phyloP scores from a whole-genome alignment of 495 filamentous ascomycete genomes.

The Podospora bellae-mahoneyi region DNA sequence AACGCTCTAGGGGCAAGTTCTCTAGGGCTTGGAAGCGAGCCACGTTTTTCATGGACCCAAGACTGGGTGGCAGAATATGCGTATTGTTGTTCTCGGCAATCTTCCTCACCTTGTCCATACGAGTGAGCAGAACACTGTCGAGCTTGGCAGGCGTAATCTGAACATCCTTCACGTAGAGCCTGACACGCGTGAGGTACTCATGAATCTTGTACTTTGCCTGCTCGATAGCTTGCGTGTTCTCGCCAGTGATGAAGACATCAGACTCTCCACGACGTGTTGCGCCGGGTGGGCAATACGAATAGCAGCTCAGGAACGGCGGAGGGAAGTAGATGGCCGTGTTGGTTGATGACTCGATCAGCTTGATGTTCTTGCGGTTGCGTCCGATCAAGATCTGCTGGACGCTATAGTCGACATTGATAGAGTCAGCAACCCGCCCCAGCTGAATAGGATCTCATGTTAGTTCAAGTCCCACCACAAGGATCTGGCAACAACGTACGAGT shows the following conservation, averaged over 20 bases:
- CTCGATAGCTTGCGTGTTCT: slow-evolving; percentile 72
- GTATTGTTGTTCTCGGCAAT: slow-evolving; percentile 96
- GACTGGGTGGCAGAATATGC: slow-evolving; percentile 81
- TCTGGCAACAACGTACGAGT: slow-evolving; percentile 62
- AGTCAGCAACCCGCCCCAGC: slow-evolving; percentile 83
- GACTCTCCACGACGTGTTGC: slow-evolving; percentile 76
- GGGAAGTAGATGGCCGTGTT: slow-evolving; percentile 97
- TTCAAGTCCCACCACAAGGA: background rate
- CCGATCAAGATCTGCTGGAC: slow-evolving; percentile 89
- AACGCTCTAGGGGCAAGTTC: slow-evolving; percentile 88
- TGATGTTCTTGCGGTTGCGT: slow-evolving; percentile 90
- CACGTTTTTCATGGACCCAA: slow-evolving; percentile 72
- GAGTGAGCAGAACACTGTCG: slow-evolving; percentile 84
- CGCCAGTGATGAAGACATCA: slow-evolving; percentile 90
- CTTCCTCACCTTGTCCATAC: slow-evolving; percentile 93
- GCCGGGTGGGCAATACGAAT: slow-evolving; percentile 78
- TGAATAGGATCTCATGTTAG: slow-evolving; percentile 38
- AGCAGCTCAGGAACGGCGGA: slow-evolving; percentile 83
- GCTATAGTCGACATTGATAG: slow-evolving; percentile 76
- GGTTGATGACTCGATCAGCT: slow-evolving; percentile 89
- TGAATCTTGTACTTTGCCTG: slow-evolving; percentile 85
- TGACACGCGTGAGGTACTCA: slow-evolving; percentile 69
- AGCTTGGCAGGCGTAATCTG: slow-evolving; percentile 82
- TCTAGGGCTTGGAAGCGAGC: slow-evolving; percentile 91
- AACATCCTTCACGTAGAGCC: slow-evolving; percentile 88